Percentiles rank a stretch among this genome's conserved stretches.
phyloP scores from a whole-genome alignment of 441 rosid species.

The Pelargonium myrrhifolium region DNA sequence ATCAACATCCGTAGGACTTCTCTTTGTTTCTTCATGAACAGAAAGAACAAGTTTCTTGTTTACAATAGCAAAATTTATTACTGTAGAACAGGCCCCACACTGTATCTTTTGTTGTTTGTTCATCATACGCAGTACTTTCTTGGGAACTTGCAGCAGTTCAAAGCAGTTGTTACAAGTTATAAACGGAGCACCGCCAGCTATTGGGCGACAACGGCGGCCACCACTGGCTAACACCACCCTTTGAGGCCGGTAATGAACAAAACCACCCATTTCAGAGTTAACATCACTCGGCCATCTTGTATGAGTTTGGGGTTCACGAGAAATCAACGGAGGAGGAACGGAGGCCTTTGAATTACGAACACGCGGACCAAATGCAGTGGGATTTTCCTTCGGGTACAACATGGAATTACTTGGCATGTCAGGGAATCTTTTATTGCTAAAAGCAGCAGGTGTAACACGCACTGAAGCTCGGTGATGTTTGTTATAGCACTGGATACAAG shows the following conservation, averaged over 20 bases:
- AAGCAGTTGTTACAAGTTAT: constrained; percentile 58
- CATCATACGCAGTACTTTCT: constrained; percentile 28
- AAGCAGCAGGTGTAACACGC: constrained; percentile 39
- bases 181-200: constrained; percentile 86
- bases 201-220: constrained; percentile 36
- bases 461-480: constrained; percentile 45
- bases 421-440: constrained; percentile 34
- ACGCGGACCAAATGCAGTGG: constrained; percentile 31
- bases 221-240: constrained; percentile 42
- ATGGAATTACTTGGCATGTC: constrained; percentile 27
- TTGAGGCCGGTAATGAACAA: constrained; percentile 31
- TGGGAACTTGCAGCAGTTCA: constrained; percentile 63
- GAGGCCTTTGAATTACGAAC: constrained; percentile 32
- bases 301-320: constrained; percentile 21
- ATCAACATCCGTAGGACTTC: constrained; percentile 25
- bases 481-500: constrained; percentile 57
- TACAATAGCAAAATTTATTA: constrained; percentile 35
- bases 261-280: constrained; percentile 34
- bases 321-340: constrained; percentile 25
- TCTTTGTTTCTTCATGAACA: constrained; percentile 25
- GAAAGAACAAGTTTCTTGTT: constrained; percentile 51
- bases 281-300: constrained; percentile 56
- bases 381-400: constrained; percentile 41
- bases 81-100: constrained; percentile 67
- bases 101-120: constrained; percentile 47